These are phyloP conservation scores for Podosphaera fusca DNA, from an alignment of 2,329 filamentous ascomycete genomes.

Conservation along the genomic window DNA sequence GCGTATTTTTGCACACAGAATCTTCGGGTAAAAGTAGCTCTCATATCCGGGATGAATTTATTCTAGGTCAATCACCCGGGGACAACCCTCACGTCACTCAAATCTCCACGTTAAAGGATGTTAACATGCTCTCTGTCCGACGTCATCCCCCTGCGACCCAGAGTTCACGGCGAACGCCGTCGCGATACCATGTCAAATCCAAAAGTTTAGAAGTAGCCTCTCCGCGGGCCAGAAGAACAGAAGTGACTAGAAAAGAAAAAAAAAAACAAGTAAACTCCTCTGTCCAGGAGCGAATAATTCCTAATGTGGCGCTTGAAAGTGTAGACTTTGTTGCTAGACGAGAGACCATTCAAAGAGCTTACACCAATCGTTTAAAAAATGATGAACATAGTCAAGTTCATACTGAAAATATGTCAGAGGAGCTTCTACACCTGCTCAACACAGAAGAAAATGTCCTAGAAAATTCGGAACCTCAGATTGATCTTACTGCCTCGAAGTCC, in stretches of 20 bases:
- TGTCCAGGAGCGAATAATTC: too few species aligned
- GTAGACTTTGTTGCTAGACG: constrained; percentile 70
- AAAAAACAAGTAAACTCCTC: too few species aligned
- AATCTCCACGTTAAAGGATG: constrained; percentile 30
- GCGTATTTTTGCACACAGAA: constrained; percentile 15
- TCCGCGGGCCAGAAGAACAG: constrained; percentile 4
- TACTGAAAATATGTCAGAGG: constrained; percentile 19
- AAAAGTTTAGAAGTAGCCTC: too few species aligned
- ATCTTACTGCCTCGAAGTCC: constrained; percentile 1
- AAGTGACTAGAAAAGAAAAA: constrained; percentile 19
- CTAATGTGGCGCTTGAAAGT: constrained; percentile 29
- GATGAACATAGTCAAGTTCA: constrained; percentile 32
- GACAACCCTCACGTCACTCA: constrained; percentile 31
- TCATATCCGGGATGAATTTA: constrained; percentile 14
- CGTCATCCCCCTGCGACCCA: constrained; percentile 40
- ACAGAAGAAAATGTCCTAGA: neutral
- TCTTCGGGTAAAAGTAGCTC: too few species aligned
- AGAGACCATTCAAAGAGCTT: constrained; percentile 63
- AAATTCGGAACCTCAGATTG: neutral
- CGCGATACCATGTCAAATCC: too few species aligned
- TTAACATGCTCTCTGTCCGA: too few species aligned
- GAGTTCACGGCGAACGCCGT: constrained; percentile 55
- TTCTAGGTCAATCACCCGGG: constrained; percentile 27
- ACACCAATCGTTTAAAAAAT: constrained; percentile 62
- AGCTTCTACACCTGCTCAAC: neutral